Percentiles rank a stretch among this genome's conserved stretches.
Conservation (phyloP, 257 asterid species). For the Solanum piurae region DNA sequence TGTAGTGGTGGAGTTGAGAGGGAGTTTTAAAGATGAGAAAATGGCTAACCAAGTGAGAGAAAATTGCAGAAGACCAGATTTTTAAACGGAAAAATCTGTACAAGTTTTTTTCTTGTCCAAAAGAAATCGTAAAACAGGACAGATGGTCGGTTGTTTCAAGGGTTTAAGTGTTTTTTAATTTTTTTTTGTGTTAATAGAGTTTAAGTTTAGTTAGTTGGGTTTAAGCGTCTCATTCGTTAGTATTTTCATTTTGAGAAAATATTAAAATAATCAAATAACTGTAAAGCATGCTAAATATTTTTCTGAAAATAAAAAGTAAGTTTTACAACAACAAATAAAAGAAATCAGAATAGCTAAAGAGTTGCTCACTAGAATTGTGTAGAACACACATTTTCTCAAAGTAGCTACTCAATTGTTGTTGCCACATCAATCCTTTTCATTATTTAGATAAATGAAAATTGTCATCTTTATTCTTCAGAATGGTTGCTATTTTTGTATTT, state of each 20-base stretch:
- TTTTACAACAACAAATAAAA: background rate
- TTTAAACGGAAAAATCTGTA: background rate
- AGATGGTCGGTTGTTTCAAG: background rate
- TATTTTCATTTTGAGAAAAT: background rate
- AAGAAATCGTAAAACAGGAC: background rate
- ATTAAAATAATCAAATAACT: background rate
- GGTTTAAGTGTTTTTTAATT: too few relatives aligned
- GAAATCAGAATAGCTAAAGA: background rate
- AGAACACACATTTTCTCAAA: background rate
- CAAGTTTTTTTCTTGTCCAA: background rate
- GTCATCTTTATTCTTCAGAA: background rate
- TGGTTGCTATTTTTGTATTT: background rate
- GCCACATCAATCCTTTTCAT: background rate
- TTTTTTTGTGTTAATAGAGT: too few relatives aligned
- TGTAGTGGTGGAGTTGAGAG: background rate
- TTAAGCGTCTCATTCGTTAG: background rate
- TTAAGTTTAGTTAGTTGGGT: too few relatives aligned
- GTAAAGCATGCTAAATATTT: background rate
- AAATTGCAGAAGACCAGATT: background rate
- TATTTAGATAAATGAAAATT: background rate
- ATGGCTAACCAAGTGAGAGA: background rate
- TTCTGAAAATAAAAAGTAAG: background rate
- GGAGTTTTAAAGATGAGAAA: background rate
- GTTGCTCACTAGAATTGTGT: background rate
- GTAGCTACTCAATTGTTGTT: background rate